Percentiles rank a stretch among this genome's conserved stretches.
phyloP scores from a whole-genome alignment of 2,329 filamentous ascomycete species.

The Sarocladiaceae sp. region DNA sequence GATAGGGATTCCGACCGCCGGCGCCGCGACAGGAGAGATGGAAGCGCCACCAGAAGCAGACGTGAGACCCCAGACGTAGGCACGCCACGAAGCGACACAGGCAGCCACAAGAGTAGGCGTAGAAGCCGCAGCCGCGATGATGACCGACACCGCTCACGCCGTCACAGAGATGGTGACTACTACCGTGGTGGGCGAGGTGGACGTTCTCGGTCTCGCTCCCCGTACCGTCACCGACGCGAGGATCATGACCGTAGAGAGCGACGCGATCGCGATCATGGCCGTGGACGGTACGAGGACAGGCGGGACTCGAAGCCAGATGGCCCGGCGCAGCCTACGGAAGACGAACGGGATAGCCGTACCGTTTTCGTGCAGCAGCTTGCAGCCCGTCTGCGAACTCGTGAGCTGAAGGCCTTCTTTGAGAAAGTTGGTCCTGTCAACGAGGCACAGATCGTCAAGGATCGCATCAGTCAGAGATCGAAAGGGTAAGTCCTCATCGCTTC shows the following conservation, averaged over 20 bases:
- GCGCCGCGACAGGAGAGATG: constrained; percentile 49
- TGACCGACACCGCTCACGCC: constrained; percentile 69
- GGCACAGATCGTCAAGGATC: constrained; percentile 97
- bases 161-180: constrained; percentile 70
- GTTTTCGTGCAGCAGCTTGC: constrained; percentile 98
- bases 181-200: constrained; percentile 49
- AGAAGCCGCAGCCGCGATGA: constrained; percentile 75
- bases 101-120: constrained; percentile 77
- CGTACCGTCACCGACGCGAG: constrained; percentile 52
- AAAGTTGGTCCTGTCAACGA: constrained; percentile 93
- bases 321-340: constrained; percentile 78
- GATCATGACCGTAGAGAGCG: constrained; percentile 48
- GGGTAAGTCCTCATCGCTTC: constrained; percentile 58
- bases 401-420: constrained; percentile 93
- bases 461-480: constrained; percentile 94
- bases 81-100: constrained; percentile 70
- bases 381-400: constrained; percentile 84
- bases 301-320: constrained; percentile 40
- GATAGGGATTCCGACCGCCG: constrained; percentile 47
- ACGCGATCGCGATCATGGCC: constrained; percentile 46
- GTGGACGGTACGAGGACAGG: constrained; percentile 47
- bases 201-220: constrained; percentile 69
- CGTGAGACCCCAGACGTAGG: constrained; percentile 53
- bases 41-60: constrained; percentile 44
- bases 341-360: constrained; percentile 93